phyloP scores from a whole-genome alignment of 129 eudicot species.

The Saposhnikovia divaricata region DNA sequence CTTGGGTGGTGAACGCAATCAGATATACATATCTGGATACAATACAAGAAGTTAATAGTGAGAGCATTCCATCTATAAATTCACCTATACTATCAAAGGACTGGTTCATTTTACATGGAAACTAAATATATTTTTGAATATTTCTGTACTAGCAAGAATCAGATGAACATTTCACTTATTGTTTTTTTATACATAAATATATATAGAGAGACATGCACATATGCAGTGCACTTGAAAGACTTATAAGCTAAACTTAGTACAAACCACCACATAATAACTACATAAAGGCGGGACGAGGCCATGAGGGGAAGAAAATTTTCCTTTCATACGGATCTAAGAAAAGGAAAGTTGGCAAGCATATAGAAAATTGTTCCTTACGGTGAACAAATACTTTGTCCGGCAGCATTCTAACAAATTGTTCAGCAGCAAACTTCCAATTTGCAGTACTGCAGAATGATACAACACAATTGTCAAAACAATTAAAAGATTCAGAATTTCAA shows the following conservation, averaged over 20 bases:
- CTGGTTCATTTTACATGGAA: background rate
- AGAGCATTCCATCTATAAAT: background rate
- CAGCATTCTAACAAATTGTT: conserved; percentile 59
- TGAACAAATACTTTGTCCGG: conserved; percentile 85
- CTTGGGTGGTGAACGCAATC: conserved; percentile 5
- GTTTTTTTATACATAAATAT: background rate
- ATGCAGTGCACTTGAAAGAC: background rate
- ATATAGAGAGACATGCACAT: background rate
- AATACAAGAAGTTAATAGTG: background rate
- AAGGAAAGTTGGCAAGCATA: background rate
- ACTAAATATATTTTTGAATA: background rate
- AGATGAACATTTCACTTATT: background rate
- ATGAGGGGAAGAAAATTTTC: background rate
- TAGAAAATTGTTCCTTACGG: conserved; percentile 39
- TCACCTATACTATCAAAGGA: background rate
- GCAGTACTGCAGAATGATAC: conserved; percentile 45
- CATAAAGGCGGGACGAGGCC: background rate
- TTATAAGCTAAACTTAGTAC: background rate
- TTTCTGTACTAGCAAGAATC: background rate
- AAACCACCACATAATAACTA: background rate
- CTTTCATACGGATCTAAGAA: background rate
- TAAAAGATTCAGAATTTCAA: background rate
- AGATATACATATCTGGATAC: background rate
- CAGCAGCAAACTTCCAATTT: conserved; percentile 92
- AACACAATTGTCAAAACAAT: conserved; percentile 4